These are phyloP conservation scores for Penicillium verhagenii DNA, from an alignment of 495 filamentous ascomycete species.

Conservation along the genomic window DNA sequence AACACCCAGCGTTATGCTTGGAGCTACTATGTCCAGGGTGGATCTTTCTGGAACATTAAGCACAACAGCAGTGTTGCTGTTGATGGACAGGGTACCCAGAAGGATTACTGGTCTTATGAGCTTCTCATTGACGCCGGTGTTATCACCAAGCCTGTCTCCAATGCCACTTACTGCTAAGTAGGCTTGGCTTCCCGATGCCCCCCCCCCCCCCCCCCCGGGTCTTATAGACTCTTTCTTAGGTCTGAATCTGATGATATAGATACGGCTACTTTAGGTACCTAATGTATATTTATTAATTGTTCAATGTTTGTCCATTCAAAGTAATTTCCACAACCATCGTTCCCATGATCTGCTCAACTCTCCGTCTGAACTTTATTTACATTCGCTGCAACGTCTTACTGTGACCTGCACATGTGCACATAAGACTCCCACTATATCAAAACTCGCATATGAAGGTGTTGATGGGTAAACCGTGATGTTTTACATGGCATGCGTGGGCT, in stretches of 20 bases:
- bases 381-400: no score
- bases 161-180: constrained; percentile 6
- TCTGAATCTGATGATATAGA: not conserved
- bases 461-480: no score
- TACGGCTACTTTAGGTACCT: not conserved
- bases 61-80: constrained; percentile 16
- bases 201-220: not conserved
- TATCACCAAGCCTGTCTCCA: constrained; percentile 2
- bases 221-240: not conserved
- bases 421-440: no score
- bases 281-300: not conserved
- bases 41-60: constrained; percentile 15
- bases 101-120: constrained; percentile 12
- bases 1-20: constrained; percentile 14
- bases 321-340: no score
- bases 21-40: constrained; percentile 13
- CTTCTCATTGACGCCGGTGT: constrained; percentile 11
- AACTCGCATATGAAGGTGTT: no score
- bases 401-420: no score
- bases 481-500: no score
- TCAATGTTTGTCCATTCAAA: no score
- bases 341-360: no score
- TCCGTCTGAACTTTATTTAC: no score
- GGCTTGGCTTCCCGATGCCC: constrained; percentile 14
- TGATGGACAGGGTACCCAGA: constrained; percentile 13